These are phyloP conservation scores for Xylariaceae sp. DNA, from an alignment of 2,329 filamentous ascomycete genomes.

Conservation along the genomic window DNA sequence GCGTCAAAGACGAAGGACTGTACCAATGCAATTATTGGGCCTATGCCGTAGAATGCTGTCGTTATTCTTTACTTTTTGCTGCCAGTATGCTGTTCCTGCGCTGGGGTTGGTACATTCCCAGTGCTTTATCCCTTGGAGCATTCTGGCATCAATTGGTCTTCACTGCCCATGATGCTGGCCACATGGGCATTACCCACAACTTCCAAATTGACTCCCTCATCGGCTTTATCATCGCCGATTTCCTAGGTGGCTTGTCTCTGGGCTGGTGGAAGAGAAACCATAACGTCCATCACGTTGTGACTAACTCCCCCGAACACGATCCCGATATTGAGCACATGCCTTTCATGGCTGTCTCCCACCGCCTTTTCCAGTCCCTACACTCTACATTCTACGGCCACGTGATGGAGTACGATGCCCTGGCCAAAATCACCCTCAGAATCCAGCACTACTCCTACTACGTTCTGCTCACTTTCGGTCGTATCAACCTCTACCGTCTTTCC, in stretches of 20 bases:
- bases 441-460: slow-evolving; percentile 82
- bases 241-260: slow-evolving; percentile 78
- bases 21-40: slow-evolving; percentile 79
- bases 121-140: slow-evolving; percentile 69
- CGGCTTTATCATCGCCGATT: slow-evolving; percentile 86
- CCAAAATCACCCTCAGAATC: slow-evolving; percentile 62
- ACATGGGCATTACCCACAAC: slow-evolving; percentile 94
- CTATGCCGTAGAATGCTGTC: slow-evolving; percentile 67
- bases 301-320: slow-evolving; percentile 91
- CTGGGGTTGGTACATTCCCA: slow-evolving; percentile 60
- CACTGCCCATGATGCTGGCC: slow-evolving; percentile 87
- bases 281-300: slow-evolving; percentile 95
- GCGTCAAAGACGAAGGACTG: slow-evolving; percentile 67
- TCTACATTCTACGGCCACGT: slow-evolving; percentile 80
- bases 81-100: slow-evolving; percentile 57
- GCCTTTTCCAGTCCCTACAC: slow-evolving; percentile 65
- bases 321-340: slow-evolving; percentile 91
- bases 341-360: slow-evolving; percentile 80
- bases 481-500: slow-evolving; percentile 80
- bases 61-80: slow-evolving; percentile 64
- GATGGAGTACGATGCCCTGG: slow-evolving; percentile 72
- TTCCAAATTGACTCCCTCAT: slow-evolving; percentile 79
- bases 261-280: slow-evolving; percentile 98
- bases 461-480: slow-evolving; percentile 71
- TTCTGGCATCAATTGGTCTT: slow-evolving; percentile 97